phyloP scores from a whole-genome alignment of 1,284 basidiomycete species.

The Melampsora abietis-canadensis region DNA sequence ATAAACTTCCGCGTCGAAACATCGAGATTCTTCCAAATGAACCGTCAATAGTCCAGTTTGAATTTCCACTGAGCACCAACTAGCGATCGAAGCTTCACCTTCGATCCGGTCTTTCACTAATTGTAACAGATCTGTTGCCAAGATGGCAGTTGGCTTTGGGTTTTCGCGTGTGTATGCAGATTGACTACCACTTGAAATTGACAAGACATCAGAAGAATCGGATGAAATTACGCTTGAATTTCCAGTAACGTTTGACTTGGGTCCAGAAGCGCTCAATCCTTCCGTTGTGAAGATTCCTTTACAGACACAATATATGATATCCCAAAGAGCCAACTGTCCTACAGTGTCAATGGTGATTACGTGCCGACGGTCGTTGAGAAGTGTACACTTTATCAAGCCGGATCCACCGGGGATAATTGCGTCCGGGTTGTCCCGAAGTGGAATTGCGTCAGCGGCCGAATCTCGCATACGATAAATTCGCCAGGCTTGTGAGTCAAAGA shows the following conservation, averaged over 20 bases:
- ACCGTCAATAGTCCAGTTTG: constrained; percentile 82
- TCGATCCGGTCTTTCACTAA: constrained; percentile 82
- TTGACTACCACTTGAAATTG: background rate
- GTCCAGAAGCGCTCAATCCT: constrained; percentile 58
- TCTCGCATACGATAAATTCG: constrained; percentile 69
- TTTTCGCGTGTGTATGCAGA: background rate
- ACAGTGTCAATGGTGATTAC: constrained; percentile 83
- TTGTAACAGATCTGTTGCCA: constrained; percentile 69
- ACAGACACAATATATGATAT: constrained; percentile 75
- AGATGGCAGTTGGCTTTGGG: constrained; percentile 41
- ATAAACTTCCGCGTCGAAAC: constrained; percentile 92
- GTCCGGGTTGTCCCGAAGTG: constrained; percentile 64
- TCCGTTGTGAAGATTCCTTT: constrained; percentile 66
- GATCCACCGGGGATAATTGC: constrained; percentile 71
- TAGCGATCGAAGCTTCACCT: constrained; percentile 77
- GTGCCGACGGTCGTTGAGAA: constrained; percentile 83
- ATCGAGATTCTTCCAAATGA: constrained; percentile 73
- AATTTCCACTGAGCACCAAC: constrained; percentile 87
- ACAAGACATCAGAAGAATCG: background rate
- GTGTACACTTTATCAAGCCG: constrained; percentile 68
- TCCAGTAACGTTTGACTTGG: constrained; percentile 42
- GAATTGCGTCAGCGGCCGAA: constrained; percentile 72
- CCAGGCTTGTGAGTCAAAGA: constrained; percentile 32
- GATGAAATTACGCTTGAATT: constrained; percentile 25
- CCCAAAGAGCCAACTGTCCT: constrained; percentile 83